Evolutionary conservation across 108 stramenopile species (phyloP), one percentile per base, ranked within the genome.

Genomic region (Cyclotella cryptica): DNA sequence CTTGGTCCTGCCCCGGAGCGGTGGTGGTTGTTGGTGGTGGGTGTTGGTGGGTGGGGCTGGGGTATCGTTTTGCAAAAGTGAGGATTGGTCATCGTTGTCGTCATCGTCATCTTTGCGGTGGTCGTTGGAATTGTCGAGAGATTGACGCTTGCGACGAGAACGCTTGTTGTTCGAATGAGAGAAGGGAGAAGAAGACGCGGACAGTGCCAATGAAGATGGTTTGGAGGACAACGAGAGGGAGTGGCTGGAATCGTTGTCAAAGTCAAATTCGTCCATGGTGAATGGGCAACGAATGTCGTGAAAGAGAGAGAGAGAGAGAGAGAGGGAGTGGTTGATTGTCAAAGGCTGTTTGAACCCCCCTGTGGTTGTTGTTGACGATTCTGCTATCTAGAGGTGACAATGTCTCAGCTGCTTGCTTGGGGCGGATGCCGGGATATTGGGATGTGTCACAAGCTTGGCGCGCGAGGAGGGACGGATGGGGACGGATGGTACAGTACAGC

Each of bases 261-360:
- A 61, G 60, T 61, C 60, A 30, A 61, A 61, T 39, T 61, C 60
- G 60, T 61, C 60, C 60, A 61, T 61, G 60, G 30, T 61, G n/a
- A n/a, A n/a, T n/a, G n/a, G n/a, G n/a, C n/a, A n/a, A n/a, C n/a
- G n/a, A n/a, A n/a, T n/a, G n/a, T n/a, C n/a, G n/a, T n/a, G n/a
- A n/a, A n/a, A n/a, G n/a, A n/a, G n/a, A n/a, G n/a, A 49, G n/a
- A 49, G 35, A 35, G 35, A 6, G 35, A 35, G 35, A 35, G 6
- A 35, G 6, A 35, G n/a, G n/a, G n/a, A 35, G 35, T 35, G 35
- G 6, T 35, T 35, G 35, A 5, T 35, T 35, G 35, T 35, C 4
- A 35, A 35, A 6, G n/a, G n/a, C n/a, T n/a, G n/a, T n/a, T n/a
- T n/a, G n/a, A n/a, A n/a, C n/a, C n/a, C n/a, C n/a, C n/a, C n/a